Base-by-base conservation (phyloP, 2,329 filamentous ascomycete species). In the Pezicula rhizophila region DNA sequence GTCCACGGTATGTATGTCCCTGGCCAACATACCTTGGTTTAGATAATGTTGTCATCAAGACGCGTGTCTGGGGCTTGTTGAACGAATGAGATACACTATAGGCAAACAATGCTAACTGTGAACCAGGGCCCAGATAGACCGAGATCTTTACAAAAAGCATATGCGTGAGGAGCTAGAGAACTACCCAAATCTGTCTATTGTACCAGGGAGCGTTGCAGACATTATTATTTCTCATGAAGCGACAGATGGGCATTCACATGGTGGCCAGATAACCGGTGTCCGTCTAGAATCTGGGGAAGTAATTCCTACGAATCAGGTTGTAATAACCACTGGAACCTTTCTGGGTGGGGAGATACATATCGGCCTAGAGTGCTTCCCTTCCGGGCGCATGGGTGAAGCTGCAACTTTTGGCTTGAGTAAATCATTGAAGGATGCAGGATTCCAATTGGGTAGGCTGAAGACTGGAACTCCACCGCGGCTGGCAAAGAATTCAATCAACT, bases 251-350 rank as follows among this genome's bases (percentile, higher is more conserved):
- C 68, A 65, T 53, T 76, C 73, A 33, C 68, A 74, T 4, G 78
- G 82, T 64, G 85, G 84, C 45, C 87, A 78, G 64, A 95, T 96
- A 51, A 84, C 83, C 1, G 93, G 93, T 0, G 85, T 99, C 11
- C 77, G 87, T 51, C 73, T 99, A 31, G 92, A 96, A 65, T 89
- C 87, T 42, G 93, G 93, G 26, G 85, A 95, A 64, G 73, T 95
- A 14, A 79, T 99, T 55, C 78, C 83, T 1, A 88, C 92, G 1
- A 81, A 77, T 42, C 84, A 85, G 53, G 91, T 97, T 33, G 80
- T 99, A 20, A 96, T 99, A 58, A 97, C 93, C 0, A 99, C 93
- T 0, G 93, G 93, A 0, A 99, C 93, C 0, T 99, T 99, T 63
- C 70, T 99, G 5, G 87, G 92, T 10, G 93, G 91, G 15, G 93